These are phyloP conservation scores for Cyphellophora europaea DNA, from an alignment of 2,329 filamentous ascomycete species.

Conservation along the genomic window DNA sequence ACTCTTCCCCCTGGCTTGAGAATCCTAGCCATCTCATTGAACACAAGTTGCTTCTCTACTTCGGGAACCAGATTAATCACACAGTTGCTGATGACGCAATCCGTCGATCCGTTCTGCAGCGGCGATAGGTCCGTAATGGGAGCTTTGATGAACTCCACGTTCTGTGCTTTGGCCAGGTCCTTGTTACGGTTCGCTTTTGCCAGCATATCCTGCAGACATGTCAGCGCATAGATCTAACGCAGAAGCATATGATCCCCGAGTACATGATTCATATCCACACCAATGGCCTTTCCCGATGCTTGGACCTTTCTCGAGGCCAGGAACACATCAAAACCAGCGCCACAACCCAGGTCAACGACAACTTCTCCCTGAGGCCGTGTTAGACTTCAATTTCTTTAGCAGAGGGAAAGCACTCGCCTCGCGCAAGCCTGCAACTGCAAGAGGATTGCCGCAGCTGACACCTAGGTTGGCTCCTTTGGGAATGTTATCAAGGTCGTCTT, in stretches of 20 bases:
- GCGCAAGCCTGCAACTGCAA: constrained; percentile 38
- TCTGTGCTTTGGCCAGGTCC: constrained; percentile 27
- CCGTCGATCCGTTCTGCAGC: constrained; percentile 32
- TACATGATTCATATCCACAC: constrained; percentile 54
- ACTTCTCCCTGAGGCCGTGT: too few relatives aligned
- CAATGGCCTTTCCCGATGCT: constrained; percentile 39
- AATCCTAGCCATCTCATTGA: constrained; percentile 49
- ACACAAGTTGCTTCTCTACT: constrained; percentile 44
- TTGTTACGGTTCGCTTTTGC: constrained; percentile 39
- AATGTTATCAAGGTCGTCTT: constrained; percentile 37
- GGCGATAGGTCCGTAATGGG: constrained; percentile 41
- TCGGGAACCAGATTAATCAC: constrained; percentile 51
- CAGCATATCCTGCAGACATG: too few relatives aligned
- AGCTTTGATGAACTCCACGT: constrained; percentile 43
- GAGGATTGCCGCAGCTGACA: constrained; percentile 46
- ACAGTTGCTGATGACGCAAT: constrained; percentile 56
- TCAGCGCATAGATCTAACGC: too few relatives aligned
- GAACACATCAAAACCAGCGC: constrained; percentile 51
- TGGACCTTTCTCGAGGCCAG: constrained; percentile 44
- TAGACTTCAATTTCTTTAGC: too few relatives aligned
- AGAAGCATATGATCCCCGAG: too few relatives aligned
- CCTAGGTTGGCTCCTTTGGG: constrained; percentile 43
- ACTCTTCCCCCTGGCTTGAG: constrained; percentile 49
- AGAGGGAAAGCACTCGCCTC: too few relatives aligned
- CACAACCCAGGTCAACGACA: constrained; percentile 48